Percentiles rank a stretch among this genome's conserved stretches.
Conservation (phyloP, 2,329 filamentous ascomycete genomes). For the Xylariales sp. region DNA sequence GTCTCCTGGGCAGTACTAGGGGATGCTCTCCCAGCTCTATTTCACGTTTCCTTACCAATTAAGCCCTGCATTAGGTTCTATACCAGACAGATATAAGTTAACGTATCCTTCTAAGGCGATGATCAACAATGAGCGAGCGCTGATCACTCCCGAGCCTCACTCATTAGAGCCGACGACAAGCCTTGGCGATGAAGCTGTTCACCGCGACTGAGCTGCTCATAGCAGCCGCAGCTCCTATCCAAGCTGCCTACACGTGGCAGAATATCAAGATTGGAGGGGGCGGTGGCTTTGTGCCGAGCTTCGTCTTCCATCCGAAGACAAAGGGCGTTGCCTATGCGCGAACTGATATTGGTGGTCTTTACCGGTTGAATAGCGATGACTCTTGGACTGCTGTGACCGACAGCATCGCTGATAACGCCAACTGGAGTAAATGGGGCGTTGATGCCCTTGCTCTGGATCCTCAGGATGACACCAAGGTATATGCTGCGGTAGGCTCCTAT, state of each 20-base stretch:
- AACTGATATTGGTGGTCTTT: conserved; percentile 68
- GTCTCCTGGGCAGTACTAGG: neutral
- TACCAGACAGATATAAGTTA: conserved; percentile 29
- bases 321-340: conserved; percentile 66
- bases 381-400: conserved; percentile 67
- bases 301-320: conserved; percentile 65
- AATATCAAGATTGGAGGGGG: conserved; percentile 66
- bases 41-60: neutral
- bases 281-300: conserved; percentile 66
- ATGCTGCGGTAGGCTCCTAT: conserved; percentile 67
- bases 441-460: conserved; percentile 68
- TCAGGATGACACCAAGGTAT: conserved; percentile 62
- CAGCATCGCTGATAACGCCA: conserved; percentile 54
- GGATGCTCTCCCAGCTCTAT: neutral
- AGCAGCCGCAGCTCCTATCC: conserved; percentile 39
- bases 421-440: conserved; percentile 67
- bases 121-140: conserved; percentile 23
- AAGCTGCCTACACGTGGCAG: conserved; percentile 57
- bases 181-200: conserved; percentile 44
- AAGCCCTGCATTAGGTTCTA: conserved; percentile 10
- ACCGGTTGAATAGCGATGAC: conserved; percentile 65
- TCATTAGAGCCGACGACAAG: conserved; percentile 14
- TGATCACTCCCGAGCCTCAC: conserved; percentile 30
- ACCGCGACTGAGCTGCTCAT: conserved; percentile 37
- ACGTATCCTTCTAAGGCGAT: conserved; percentile 17